These are phyloP conservation scores for Puccinia hordei DNA, from an alignment of 1,284 basidiomycete species.

Conservation along the genomic window DNA sequence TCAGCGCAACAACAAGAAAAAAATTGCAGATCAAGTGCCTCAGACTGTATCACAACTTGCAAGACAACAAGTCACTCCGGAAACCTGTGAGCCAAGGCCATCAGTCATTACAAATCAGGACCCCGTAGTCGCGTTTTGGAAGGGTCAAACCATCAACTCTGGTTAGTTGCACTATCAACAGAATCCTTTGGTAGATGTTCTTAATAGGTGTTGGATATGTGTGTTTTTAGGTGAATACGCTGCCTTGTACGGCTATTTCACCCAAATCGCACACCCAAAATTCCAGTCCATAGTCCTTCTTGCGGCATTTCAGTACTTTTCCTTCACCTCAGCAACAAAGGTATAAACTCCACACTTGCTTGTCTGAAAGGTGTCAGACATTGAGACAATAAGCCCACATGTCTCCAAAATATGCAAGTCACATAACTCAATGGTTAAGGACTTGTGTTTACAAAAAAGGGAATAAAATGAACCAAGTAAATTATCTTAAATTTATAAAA, in stretches of 20 bases:
- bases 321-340: background rate
- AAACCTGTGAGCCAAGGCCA: background rate
- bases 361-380: background rate
- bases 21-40: background rate
- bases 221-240: background rate
- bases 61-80: background rate
- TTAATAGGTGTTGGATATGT: background rate
- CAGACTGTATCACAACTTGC: background rate
- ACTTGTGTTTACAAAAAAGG: too few species aligned
- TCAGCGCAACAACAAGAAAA: background rate
- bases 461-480: too few species aligned
- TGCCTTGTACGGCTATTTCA: background rate
- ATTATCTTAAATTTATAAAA: too few species aligned
- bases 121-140: background rate
- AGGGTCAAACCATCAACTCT: background rate
- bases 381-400: too few species aligned
- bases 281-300: constrained; percentile 1
- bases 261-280: background rate
- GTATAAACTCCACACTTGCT: background rate
- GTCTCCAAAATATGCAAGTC: too few species aligned
- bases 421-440: too few species aligned
- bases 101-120: background rate
- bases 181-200: background rate
- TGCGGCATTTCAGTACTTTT: constrained; percentile 9
- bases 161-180: background rate